phyloP scores from a whole-genome alignment of 257 asterid species.

The Lithospermum erythrorhizon region DNA sequence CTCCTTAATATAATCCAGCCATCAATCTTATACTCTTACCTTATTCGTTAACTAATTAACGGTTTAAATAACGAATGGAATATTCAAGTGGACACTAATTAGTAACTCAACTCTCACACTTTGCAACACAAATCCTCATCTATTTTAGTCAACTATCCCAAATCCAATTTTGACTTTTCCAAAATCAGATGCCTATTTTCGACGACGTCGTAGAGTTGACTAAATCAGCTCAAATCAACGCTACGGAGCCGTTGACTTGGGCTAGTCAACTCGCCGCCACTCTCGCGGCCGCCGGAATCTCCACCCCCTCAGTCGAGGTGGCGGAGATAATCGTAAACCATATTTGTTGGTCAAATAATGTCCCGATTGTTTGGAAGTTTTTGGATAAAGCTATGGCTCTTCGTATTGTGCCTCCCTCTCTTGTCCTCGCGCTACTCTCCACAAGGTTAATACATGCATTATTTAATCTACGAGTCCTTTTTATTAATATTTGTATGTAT shows the following conservation, averaged over 20 bases:
- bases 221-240: slow-evolving; percentile 61
- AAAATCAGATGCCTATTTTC: slow-evolving; percentile 6
- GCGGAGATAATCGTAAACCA: slow-evolving; percentile 66
- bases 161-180: too few species aligned
- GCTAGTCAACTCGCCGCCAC: slow-evolving; percentile 54
- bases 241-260: slow-evolving; percentile 70
- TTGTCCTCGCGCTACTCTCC: slow-evolving; percentile 70
- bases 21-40: too few species aligned
- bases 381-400: slow-evolving; percentile 76
- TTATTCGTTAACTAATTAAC: too few species aligned
- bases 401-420: slow-evolving; percentile 74
- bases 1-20: too few species aligned
- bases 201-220: slow-evolving; percentile 66
- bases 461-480: too few species aligned
- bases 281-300: slow-evolving; percentile 53
- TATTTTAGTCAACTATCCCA: too few species aligned
- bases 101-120: too few species aligned
- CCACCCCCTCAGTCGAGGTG: slow-evolving; percentile 71
- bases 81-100: too few species aligned
- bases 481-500: too few species aligned
- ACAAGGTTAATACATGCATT: too few species aligned
- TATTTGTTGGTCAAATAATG: slow-evolving; percentile 79
- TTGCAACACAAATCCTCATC: too few species aligned
- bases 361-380: slow-evolving; percentile 79
- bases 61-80: too few species aligned